Evolutionary conservation across 202 grass and related monocot species (phyloP).

Genomic region (Musa balbisiana): DNA sequence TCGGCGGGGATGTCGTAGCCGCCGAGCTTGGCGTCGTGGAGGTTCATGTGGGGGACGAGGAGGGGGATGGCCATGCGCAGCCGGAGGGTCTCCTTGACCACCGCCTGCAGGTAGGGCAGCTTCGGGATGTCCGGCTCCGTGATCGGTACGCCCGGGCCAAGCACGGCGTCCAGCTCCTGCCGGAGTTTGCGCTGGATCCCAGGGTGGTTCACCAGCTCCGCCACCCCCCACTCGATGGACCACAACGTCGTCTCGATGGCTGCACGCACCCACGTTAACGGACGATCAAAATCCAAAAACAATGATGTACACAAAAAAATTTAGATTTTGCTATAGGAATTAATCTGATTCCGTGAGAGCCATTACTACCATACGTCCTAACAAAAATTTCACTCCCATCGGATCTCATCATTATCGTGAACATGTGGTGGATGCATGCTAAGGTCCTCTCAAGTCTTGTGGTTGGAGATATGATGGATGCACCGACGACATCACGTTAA

Average conservation of each 20-base stretch:
- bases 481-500: too few relatives aligned
- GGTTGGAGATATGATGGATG: too few relatives aligned
- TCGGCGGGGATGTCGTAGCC: conserved; percentile 22
- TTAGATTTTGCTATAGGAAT: too few relatives aligned
- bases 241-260: conserved; percentile 19
- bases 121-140: conserved; percentile 16
- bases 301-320: too few relatives aligned
- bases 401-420: too few relatives aligned
- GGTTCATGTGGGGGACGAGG: conserved; percentile 25
- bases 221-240: conserved; percentile 20
- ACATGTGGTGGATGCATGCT: too few relatives aligned
- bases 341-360: too few relatives aligned
- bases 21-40: conserved; percentile 24
- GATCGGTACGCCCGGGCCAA: conserved; percentile 1
- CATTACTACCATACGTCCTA: too few relatives aligned
- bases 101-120: conserved; percentile 19
- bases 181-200: conserved; percentile 11
- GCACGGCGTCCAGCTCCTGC: conserved; percentile 11
- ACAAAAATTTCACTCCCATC: too few relatives aligned
- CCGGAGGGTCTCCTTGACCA: conserved; percentile 18
- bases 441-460: too few relatives aligned
- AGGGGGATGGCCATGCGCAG: conserved; percentile 22
- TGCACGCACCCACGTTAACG: not conserved
- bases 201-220: conserved; percentile 21
- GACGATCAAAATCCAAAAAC: too few relatives aligned